These are phyloP conservation scores for Camelina laxa DNA, from an alignment of 345 rosid genomes.

Conservation along the genomic window DNA sequence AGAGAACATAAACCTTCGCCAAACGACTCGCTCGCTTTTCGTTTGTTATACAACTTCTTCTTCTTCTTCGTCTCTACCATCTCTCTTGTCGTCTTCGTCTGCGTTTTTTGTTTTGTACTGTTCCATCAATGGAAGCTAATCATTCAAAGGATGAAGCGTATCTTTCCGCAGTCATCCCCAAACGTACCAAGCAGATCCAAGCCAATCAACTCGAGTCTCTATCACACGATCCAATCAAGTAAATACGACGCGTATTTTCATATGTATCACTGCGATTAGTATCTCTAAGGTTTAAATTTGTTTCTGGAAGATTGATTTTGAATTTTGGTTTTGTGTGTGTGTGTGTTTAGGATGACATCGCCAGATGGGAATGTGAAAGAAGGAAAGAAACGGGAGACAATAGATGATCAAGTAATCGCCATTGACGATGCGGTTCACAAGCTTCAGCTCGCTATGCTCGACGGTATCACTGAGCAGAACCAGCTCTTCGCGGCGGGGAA, in stretches of 20 bases:
- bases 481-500: constrained; percentile 69
- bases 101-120: constrained; percentile 38
- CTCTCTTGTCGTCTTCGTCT: constrained; percentile 16
- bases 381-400: constrained; percentile 75
- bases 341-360: constrained; percentile 59
- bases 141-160: constrained; percentile 65
- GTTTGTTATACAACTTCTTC: constrained; percentile 38
- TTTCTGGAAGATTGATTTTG: neutral
- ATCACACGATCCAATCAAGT: constrained; percentile 79
- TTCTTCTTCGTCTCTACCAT: constrained; percentile 27
- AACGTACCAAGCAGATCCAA: constrained; percentile 71
- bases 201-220: constrained; percentile 64
- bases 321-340: neutral
- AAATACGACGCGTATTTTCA: neutral
- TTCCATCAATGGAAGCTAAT: constrained; percentile 55
- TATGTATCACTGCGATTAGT: neutral
- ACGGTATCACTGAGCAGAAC: constrained; percentile 57
- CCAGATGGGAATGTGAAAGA: constrained; percentile 79
- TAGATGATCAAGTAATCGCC: constrained; percentile 29
- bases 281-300: neutral
- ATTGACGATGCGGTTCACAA: constrained; percentile 44
- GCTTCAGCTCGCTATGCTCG: constrained; percentile 69
- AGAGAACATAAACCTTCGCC: constrained; percentile 32
- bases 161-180: constrained; percentile 59
- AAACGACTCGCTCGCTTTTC: constrained; percentile 36